Evolutionary conservation across 306 rosid species (phyloP).

Genomic region (Lathyrus sativus): DNA sequence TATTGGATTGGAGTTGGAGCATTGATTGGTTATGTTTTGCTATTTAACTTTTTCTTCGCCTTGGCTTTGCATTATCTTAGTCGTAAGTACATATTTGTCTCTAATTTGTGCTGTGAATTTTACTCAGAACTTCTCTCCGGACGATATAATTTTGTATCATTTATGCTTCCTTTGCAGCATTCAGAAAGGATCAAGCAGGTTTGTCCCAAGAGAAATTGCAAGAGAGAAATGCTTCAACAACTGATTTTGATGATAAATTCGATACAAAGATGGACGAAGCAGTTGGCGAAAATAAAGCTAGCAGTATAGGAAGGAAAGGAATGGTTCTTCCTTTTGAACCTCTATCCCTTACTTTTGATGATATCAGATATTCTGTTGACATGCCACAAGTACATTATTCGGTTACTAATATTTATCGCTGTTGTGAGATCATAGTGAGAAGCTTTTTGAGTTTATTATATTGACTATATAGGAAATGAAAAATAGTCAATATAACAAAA

Average conservation of each 20-base stretch:
- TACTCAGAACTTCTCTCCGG: not conserved
- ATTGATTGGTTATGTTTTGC: slow-evolving; percentile 57
- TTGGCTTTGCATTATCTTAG: slow-evolving; percentile 58
- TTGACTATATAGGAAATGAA: slow-evolving; percentile 40
- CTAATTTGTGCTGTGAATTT: not conserved
- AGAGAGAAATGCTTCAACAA: slow-evolving; percentile 54
- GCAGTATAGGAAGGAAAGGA: slow-evolving; percentile 39
- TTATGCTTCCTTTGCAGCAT: slow-evolving; percentile 43
- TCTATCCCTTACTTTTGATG: slow-evolving; percentile 60
- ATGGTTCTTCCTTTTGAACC: slow-evolving; percentile 82
- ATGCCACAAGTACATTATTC: slow-evolving; percentile 47
- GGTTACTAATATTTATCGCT: not conserved
- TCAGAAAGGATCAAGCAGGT: slow-evolving; percentile 52
- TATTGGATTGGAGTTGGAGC: slow-evolving; percentile 80
- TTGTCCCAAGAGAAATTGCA: slow-evolving; percentile 60
- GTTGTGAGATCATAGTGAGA: not conserved
- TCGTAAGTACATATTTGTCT: slow-evolving; percentile 48
- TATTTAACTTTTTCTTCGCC: slow-evolving; percentile 55
- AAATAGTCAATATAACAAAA: too few relatives aligned
- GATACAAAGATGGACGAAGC: slow-evolving; percentile 32
- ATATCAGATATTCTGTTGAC: slow-evolving; percentile 72
- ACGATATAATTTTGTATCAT: not conserved
- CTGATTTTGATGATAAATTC: slow-evolving; percentile 31
- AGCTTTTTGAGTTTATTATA: slow-evolving; percentile 11
- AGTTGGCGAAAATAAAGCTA: slow-evolving; percentile 25